Evolutionary conservation across 2,329 filamentous ascomycete species (phyloP), one percentile per base, ranked within the genome.

Genomic region (Nigrospora osmanthi): DNA sequence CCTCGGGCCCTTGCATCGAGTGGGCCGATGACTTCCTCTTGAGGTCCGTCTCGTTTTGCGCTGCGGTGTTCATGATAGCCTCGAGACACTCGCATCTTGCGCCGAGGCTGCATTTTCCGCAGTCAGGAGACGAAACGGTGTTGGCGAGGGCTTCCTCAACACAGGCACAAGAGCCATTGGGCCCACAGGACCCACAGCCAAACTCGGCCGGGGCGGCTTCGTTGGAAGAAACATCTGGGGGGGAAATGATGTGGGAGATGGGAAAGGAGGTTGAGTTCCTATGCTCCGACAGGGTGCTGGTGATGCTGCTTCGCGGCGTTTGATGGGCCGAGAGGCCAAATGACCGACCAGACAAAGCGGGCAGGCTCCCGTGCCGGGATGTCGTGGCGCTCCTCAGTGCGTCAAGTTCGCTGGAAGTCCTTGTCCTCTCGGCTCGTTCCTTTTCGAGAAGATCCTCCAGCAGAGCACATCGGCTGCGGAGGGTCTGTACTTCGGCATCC

Each of bases 401-500:
- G 13, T 63, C 58, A 1, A 63, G 48, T 39, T 63, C 60, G 41
- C 51, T 55, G 31, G 49, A 37, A 34, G 52, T 38, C 38, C 63
- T 64, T 45, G 69, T 61, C 15, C 72, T 67, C 38, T 73, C 70
- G 49, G 71, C 64, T 14, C 75, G 71, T 59, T 81, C 78, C 47
- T 73, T 72, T 46, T 80, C 76, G 10, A 87, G 69, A 60, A 83
- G 73, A 47, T 73, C 78, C 61, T 87, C 81, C 19, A 87, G 64
- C 23, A 75, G 68, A 53, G 78, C 68, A 60, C 81, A 85, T 49
- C 77, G 73, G 28, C 72, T 76, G 34, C 74, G 78, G 52, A 83
- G 81, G 15, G 80, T 78, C 56, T 86, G 79, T 4, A 87, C 67
- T 52, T 88, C 81, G 32, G 75, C 66, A 53, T 87, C 82, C 4